Base-by-base conservation (phyloP, 169 alveolate genomes). In the Besnoitia besnoiti region DNA sequence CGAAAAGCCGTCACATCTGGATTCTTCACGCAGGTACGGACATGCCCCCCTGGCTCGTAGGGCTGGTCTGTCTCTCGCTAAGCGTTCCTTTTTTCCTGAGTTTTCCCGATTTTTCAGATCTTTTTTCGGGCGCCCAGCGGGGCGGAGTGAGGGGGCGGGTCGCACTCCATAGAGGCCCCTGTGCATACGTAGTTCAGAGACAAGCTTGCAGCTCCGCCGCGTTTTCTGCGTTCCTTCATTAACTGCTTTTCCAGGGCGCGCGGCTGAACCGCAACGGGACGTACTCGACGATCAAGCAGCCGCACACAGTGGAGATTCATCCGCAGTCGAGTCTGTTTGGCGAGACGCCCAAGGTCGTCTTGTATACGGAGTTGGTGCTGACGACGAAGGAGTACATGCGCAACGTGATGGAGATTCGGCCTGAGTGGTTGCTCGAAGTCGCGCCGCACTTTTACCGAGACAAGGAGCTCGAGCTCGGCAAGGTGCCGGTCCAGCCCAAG, bases 321-420 rank as follows among this genome's bases (percentile, higher is more conserved):
- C 99, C 99, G 14, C 97, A 98, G 61, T 97, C 99, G 35, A 94
- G 97, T 12, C 89, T 99, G 92, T 98, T 98, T 91, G 98, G 98
- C 88, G 97, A 96, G 84, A 96, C 96, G 67, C 99, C 99, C 92
- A 91, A 94, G 51, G 93, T 96, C 47, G 98, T 99, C 37, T 96
- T 98, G n/a, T 99, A 98, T 94, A 98, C 98, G 85, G 99, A 99
- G 94, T 96, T 99, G 85, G 99, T 98, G 42, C 97, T 95, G 94
- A 98, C 99, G 0, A 96, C 99, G 7, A 98, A 98, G 94, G 99
- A 99, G 91, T 99, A 96, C 96, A 98, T 99, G 99, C 96, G 99
- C 85, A 96, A 98, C 93, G 97, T 98, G 62, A 96, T 97, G 90
- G 99, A 98, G 91, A 97, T 99, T 8, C 92, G 97, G 73, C 98